Base-by-base conservation (phyloP, 2,329 filamentous ascomycete genomes). In the Dothideomycetes sp. region DNA sequence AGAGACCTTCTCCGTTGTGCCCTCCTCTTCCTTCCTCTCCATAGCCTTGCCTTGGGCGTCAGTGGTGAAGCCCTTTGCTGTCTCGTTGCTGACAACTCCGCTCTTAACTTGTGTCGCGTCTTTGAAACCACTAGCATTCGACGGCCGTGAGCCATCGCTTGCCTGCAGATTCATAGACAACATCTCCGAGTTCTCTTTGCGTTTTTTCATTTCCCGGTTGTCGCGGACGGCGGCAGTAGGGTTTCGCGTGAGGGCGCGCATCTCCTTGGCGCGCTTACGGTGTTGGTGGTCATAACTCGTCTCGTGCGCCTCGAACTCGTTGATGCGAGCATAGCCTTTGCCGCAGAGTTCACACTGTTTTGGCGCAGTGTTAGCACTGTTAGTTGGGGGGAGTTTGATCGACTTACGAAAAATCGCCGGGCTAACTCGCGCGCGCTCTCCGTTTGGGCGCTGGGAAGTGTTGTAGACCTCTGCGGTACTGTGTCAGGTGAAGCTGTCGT, bases 241-340 rank as follows among this genome's bases (percentile, higher is more conserved):
- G 48, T 86, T 80, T 49, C 80, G 77, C 22, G 82, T 79, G 69
- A 88, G 81, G 53, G 83, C 79, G 62, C 86, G 86, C 83, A 89
- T 87, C 53, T 91, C 84, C 61, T 85, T 84, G 43, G 88, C 74
- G 36, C 84, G 81, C 58, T 93, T 87, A 59, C 87, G 88, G 63
- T 98, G 91, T 52, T 84, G 84, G 63, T 98, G 91, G 57, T 96
- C 91, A 62, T 96, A 96, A 53, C 84, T 91, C 47, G 79, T 79
- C 41, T 95, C 84, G 60, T 98, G 91, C 5, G 88, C 82, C 62
- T 96, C 89, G 60, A 93, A 95, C 59, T 96, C 89, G 57, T 93
- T 89, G 72, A 94, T 89, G 41, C 91, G 86, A 2, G 81, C 79
- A 64, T 96, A 98, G 52, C 88, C 89, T 65, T 96, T 96, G 47